A percentile compares a stretch with the other conserved stretches of the same genome.
Evolutionary conservation across 306 rosid genomes (phyloP).

Genomic region (Prosopis cineraria): DNA sequence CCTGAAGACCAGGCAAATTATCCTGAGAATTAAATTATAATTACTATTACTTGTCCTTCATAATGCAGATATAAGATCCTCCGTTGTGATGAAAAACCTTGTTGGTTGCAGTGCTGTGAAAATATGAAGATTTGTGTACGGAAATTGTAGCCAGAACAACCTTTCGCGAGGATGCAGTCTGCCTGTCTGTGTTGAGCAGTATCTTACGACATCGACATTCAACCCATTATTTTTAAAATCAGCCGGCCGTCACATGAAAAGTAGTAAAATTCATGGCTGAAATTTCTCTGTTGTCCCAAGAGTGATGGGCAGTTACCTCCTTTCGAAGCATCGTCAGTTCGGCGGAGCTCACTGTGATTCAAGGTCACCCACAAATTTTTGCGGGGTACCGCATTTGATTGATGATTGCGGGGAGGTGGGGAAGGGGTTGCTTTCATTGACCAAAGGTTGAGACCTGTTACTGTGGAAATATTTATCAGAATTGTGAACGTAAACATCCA

Average conservation of each 20-base stretch:
- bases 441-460: slow-evolving; percentile 7
- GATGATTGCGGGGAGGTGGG: background rate
- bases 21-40: slow-evolving; percentile 6
- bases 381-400: background rate
- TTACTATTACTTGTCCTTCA: background rate
- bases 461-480: background rate
- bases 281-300: slow-evolving; percentile 14
- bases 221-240: background rate
- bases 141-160: slow-evolving; percentile 2
- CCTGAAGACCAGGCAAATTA: background rate
- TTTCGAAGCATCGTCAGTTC: slow-evolving; percentile 3
- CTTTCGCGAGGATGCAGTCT: background rate
- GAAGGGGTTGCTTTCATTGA: slow-evolving; percentile 21
- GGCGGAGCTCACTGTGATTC: background rate
- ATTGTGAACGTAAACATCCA: slow-evolving; percentile 38
- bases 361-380: background rate
- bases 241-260: background rate
- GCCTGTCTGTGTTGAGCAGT: background rate
- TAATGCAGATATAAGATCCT: background rate
- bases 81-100: background rate
- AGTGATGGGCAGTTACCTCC: slow-evolving; percentile 5
- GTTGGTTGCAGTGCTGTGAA: slow-evolving; percentile 6
- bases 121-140: slow-evolving; percentile 5
- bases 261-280: background rate
- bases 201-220: background rate